phyloP scores from a whole-genome alignment of 2,329 filamentous ascomycete genomes.

The Sporothrix curviconia region DNA sequence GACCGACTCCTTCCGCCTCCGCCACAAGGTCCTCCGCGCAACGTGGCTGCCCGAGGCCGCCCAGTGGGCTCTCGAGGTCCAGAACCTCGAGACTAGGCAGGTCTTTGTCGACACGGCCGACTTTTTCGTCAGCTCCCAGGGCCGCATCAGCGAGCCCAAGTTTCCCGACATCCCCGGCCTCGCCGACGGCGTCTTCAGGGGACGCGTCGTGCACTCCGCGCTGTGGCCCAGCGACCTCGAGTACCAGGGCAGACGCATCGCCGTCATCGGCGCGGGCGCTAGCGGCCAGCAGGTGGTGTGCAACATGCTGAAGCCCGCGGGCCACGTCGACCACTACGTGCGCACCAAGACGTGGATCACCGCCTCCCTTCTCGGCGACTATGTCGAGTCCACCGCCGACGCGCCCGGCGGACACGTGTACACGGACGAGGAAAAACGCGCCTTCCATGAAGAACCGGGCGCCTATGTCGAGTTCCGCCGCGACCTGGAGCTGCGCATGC shows the following conservation, averaged over 20 bases:
- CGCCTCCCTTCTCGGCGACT: slow-evolving; percentile 22
- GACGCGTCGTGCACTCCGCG: slow-evolving; percentile 16
- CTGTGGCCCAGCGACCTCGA: slow-evolving; percentile 8
- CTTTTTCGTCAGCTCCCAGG: slow-evolving; percentile 16
- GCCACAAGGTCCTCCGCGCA: slow-evolving; percentile 15
- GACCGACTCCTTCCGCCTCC: neutral
- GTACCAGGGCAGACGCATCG: slow-evolving; percentile 22
- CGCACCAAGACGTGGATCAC: slow-evolving; percentile 23
- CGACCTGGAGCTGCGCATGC: neutral
- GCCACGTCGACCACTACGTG: slow-evolving; percentile 21
- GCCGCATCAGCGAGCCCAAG: slow-evolving; percentile 14
- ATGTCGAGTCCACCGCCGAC: slow-evolving; percentile 9
- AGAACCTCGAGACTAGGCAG: slow-evolving; percentile 35
- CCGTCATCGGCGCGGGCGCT: slow-evolving; percentile 26
- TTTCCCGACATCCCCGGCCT: slow-evolving; percentile 16
- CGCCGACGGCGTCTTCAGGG: slow-evolving; percentile 7
- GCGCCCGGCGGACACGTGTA: slow-evolving; percentile 4
- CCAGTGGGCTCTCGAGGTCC: slow-evolving; percentile 26
- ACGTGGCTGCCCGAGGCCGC: slow-evolving; percentile 14
- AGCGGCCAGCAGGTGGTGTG: slow-evolving; percentile 26
- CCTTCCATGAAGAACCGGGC: slow-evolving; percentile 3
- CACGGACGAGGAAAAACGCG: slow-evolving; percentile 4
- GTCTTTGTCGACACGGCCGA: slow-evolving; percentile 27
- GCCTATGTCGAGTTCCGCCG: slow-evolving; percentile 9
- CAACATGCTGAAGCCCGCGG: slow-evolving; percentile 19